These are phyloP conservation scores for Somion occarium DNA, from an alignment of 1,284 basidiomycete species.

Conservation along the genomic window DNA sequence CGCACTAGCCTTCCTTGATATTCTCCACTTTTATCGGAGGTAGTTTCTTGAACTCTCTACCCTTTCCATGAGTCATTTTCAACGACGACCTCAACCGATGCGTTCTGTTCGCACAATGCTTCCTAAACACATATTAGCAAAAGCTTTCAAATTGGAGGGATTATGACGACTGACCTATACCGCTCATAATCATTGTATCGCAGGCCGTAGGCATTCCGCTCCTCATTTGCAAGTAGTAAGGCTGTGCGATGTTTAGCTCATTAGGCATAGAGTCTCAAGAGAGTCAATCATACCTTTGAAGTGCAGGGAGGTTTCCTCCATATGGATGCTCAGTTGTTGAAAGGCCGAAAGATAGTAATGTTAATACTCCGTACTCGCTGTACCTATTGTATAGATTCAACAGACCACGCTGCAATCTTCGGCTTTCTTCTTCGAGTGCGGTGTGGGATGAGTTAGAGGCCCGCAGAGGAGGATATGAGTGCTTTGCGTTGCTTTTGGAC, in stretches of 20 bases:
- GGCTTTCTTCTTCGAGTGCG: too few relatives aligned
- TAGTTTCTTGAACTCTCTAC: conserved; percentile 83
- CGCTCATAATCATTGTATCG: conserved; percentile 85
- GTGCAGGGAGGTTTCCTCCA: conserved; percentile 26
- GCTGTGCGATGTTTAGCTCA: conserved; percentile 37
- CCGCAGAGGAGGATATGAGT: too few relatives aligned
- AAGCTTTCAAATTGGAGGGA: too few relatives aligned
- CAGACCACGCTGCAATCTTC: too few relatives aligned
- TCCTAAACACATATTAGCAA: conserved; percentile 42
- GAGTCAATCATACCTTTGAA: conserved; percentile 29
- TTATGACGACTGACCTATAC: conserved; percentile 55
- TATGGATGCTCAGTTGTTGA: conserved; percentile 21
- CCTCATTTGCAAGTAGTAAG: conserved; percentile 81
- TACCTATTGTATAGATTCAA: too few relatives aligned
- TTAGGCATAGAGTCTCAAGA: neutral
- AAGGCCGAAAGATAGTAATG: conserved; percentile 18
- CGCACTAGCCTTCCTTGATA: conserved; percentile 80
- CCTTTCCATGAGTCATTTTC: conserved; percentile 85
- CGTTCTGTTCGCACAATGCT: conserved; percentile 87
- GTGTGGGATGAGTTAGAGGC: too few relatives aligned
- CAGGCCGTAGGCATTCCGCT: conserved; percentile 86
- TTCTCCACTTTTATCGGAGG: conserved; percentile 59
- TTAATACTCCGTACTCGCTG: too few relatives aligned
- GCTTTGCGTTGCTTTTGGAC: too few relatives aligned
- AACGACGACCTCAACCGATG: conserved; percentile 83